phyloP scores from a whole-genome alignment of 1,284 basidiomycete species.

The Tylopilus sp. region DNA sequence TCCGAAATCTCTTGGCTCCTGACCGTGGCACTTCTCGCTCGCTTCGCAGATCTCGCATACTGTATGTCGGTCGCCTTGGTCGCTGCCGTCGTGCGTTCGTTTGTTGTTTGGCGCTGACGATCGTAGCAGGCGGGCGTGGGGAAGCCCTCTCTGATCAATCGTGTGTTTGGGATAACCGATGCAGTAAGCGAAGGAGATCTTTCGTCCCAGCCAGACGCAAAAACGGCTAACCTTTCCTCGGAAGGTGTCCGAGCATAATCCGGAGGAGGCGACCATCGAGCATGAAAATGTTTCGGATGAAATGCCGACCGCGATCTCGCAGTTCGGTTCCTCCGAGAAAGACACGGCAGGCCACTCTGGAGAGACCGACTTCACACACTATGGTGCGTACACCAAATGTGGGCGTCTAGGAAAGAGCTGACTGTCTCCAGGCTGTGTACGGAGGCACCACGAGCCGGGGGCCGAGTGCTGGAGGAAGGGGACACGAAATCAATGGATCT shows the following conservation, averaged over 20 bases:
- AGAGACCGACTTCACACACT: conserved; percentile 8
- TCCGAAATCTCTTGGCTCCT: no score
- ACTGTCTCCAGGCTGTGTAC: conserved; percentile 12
- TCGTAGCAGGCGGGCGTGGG: conserved; percentile 7
- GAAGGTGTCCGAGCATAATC: conserved; percentile 6
- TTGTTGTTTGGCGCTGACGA: no score
- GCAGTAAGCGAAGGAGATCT: not conserved
- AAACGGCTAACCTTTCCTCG: not conserved
- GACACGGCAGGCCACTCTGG: not conserved
- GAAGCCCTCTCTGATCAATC: conserved; percentile 4
- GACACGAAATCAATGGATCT: conserved; percentile 5
- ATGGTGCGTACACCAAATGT: not conserved
- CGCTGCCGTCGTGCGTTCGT: no score
- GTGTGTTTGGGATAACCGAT: conserved; percentile 10
- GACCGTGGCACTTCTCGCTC: no score
- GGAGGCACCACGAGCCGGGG: conserved; percentile 10
- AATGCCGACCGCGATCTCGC: not conserved
- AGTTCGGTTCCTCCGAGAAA: conserved; percentile 2
- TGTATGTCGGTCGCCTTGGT: conserved; percentile 8
- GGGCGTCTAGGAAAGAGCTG: not conserved
- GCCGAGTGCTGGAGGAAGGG: conserved; percentile 10
- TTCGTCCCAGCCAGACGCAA: no score
- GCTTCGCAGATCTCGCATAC: not conserved
- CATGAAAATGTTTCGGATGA: conserved; percentile 10
- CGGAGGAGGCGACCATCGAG: not conserved